Base-by-base conservation (phyloP, 2,329 filamentous ascomycete species). In the Aspergillus latus region DNA sequence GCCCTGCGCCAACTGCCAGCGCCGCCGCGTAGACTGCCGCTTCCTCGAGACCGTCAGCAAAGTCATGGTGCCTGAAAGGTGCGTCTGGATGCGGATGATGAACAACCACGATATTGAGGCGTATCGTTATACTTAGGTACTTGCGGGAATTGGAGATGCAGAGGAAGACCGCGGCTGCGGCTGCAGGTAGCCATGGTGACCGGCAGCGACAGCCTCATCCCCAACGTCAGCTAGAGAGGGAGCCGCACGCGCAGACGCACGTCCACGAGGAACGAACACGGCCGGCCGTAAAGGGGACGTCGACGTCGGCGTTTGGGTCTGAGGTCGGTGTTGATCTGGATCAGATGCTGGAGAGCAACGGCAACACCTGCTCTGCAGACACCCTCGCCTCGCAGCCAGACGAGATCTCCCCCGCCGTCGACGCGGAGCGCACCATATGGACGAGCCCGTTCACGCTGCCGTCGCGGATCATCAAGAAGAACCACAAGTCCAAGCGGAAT, bases 31-130 rank as follows among this genome's bases (percentile, higher is more conserved):
- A 13, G 48, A 59, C 26, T 76, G 73, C 49, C 67, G 56, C 4
- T 76, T 74, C 36, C 59, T 63, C 2, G 70, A 73, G 1, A 61
- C 61, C 3, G 39, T 52, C 30, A 63, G 57, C 34, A 73, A 67
- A 50, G 64, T 74, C 6, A 59, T 66, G 34, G 69, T 73, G 6
- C 64, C 68, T 10, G 70, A 74, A 49, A 74, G 64, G 72, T 73
- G 15, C 15, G 61, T 53, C 10, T 7, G 16, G 13, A n/a, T 11
- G 13, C 7, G 39, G 26, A 29, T 47, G 29, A 34, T 9, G 16
- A n/a, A 15, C 42, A n/a, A 42, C n/a, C 3, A 5, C 13, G 34
- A 26, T 26, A 36, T 11, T 30, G 30, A 46, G 4, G 34, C 32
- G 26, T 48, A 15, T 47, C 30, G 8, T 32, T 29, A 16, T 34